Evolutionary conservation across 2,329 filamentous ascomycete genomes (phyloP).

Genomic region (Zasmidium angulare): DNA sequence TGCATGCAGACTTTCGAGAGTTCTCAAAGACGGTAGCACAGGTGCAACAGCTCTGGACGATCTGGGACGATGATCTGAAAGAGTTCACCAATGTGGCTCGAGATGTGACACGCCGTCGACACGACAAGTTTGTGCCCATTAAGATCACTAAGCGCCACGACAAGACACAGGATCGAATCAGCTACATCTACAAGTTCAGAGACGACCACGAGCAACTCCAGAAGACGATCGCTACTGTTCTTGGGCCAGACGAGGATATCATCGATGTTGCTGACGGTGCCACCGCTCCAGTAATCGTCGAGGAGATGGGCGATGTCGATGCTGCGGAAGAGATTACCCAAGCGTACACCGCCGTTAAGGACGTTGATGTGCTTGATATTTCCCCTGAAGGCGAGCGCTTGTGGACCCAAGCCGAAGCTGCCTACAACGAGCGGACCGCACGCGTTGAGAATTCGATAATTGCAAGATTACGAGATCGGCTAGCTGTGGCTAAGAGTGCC

Average conservation of each 20-base stretch:
- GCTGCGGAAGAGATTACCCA: conserved; percentile 94
- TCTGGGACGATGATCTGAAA: conserved; percentile 95
- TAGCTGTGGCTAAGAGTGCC: conserved; percentile 93
- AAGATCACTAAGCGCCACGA: conserved; percentile 87
- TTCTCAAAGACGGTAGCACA: conserved; percentile 83
- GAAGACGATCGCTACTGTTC: conserved; percentile 93
- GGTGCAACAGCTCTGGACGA: conserved; percentile 80
- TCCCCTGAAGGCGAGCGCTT: conserved; percentile 83
- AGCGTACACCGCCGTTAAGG: conserved; percentile 89
- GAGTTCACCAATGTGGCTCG: conserved; percentile 97
- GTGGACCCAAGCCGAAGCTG: conserved; percentile 92
- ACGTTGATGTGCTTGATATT: conserved; percentile 93
- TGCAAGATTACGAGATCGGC: conserved; percentile 82
- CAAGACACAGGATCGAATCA: conserved; percentile 84
- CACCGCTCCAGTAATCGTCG: conserved; percentile 70
- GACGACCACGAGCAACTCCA: conserved; percentile 98
- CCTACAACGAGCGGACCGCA: conserved; percentile 96
- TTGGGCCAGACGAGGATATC: conserved; percentile 63
- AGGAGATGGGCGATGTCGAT: conserved; percentile 96
- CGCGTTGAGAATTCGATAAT: conserved; percentile 99
- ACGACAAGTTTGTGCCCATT: conserved; percentile 98
- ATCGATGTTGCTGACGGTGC: conserved; percentile 56
- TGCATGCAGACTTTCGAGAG: conserved; percentile 88
- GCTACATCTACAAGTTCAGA: conserved; percentile 91
- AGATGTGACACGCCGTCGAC: conserved; percentile 87